phyloP scores from a whole-genome alignment of 2,329 filamentous ascomycete species.

The Cordyceps militaris region DNA sequence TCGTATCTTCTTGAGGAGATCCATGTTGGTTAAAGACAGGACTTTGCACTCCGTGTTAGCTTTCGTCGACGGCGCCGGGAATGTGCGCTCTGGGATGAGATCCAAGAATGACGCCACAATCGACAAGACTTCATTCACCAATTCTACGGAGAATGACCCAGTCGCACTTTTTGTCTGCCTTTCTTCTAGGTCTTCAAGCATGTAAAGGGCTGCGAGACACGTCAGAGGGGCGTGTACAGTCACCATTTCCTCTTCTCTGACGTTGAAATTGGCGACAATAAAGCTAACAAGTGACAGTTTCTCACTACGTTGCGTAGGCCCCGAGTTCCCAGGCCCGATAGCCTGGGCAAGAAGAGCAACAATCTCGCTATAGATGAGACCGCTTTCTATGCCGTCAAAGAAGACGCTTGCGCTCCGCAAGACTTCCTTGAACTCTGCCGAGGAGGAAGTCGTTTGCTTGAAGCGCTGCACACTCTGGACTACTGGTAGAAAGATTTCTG shows the following conservation, averaged over 20 bases:
- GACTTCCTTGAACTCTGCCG: slow-evolving; percentile 73
- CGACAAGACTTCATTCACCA: slow-evolving; percentile 31
- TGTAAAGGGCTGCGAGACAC: slow-evolving; percentile 50
- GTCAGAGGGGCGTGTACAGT: slow-evolving; percentile 75
- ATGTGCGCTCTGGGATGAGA: slow-evolving; percentile 57
- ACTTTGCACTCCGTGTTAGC: slow-evolving; percentile 12
- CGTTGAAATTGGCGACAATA: slow-evolving; percentile 80
- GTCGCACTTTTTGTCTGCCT: slow-evolving; percentile 24
- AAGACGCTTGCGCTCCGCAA: slow-evolving; percentile 90
- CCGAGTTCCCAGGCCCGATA: slow-evolving; percentile 40
- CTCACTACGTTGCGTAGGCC: slow-evolving; percentile 43
- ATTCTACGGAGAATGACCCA: slow-evolving; percentile 27
- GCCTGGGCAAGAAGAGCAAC: slow-evolving; percentile 58
- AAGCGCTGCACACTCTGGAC: slow-evolving; percentile 74
- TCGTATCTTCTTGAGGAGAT: slow-evolving; percentile 54
- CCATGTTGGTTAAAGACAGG: slow-evolving; percentile 26
- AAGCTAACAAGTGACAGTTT: slow-evolving; percentile 72
- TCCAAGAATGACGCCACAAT: slow-evolving; percentile 53
- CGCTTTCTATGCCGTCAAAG: slow-evolving; percentile 94
- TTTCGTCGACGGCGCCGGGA: slow-evolving; percentile 30
- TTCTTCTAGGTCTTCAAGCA: slow-evolving; percentile 48
- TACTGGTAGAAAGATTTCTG: slow-evolving; percentile 80
- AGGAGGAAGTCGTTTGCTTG: slow-evolving; percentile 56
- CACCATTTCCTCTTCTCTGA: slow-evolving; percentile 94
- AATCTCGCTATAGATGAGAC: slow-evolving; percentile 83